phyloP scores from a whole-genome alignment of 306 rosid species.

The cucumber (Cucumis sativus) region DNA sequence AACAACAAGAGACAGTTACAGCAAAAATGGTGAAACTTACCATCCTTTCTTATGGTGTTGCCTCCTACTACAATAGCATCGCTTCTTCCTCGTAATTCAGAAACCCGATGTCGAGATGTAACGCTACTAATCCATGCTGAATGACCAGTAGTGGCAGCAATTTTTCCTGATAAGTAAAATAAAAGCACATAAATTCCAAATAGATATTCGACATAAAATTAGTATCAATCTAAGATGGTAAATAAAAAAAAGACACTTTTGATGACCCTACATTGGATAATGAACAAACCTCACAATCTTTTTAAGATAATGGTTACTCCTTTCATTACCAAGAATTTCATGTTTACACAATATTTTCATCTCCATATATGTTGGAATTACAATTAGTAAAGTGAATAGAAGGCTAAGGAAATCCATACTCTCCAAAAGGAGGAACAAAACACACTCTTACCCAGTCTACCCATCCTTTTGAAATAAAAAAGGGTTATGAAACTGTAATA shows the following conservation, averaged over 20 bases:
- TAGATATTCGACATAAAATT: no score
- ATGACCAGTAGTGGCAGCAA: constrained; percentile 75
- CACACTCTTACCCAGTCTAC: background rate
- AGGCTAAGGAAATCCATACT: no score
- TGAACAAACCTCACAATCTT: no score
- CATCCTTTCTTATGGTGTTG: constrained; percentile 70
- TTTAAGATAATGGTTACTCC: no score
- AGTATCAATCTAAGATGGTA: no score
- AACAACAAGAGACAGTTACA: constrained; percentile 7
- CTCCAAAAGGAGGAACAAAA: background rate
- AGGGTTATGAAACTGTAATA: constrained; percentile 1
- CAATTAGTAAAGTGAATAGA: no score
- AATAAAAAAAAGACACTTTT: no score
- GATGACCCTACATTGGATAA: no score
- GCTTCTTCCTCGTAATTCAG: constrained; percentile 77
- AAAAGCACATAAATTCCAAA: background rate
- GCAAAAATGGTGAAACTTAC: constrained; percentile 35
- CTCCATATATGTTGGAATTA: background rate
- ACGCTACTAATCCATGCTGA: constrained; percentile 81
- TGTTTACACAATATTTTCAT: background rate
- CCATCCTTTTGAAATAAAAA: background rate
- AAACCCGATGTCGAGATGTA: constrained; percentile 57
- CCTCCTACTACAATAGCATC: constrained; percentile 90
- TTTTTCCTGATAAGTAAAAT: constrained; percentile 45
- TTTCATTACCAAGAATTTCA: no score